Conservation (phyloP, 2,329 filamentous ascomycete species). For the Polychaeton citri region DNA sequence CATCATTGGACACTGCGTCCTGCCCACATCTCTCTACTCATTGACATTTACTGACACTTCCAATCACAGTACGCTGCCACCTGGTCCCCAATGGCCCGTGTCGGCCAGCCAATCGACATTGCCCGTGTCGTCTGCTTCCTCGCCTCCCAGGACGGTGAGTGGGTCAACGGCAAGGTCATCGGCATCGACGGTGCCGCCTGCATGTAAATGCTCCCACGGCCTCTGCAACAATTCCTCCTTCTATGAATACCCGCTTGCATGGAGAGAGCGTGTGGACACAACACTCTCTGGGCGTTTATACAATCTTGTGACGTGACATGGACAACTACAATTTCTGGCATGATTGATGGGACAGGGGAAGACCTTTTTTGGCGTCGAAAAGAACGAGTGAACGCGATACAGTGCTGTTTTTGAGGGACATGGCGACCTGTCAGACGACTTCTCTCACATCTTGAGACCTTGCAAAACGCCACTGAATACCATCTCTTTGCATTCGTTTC, state of each 20-base stretch:
- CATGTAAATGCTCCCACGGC: constrained; percentile 18
- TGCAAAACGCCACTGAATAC: too few relatives aligned
- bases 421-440: too few relatives aligned
- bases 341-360: too few relatives aligned
- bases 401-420: too few relatives aligned
- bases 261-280: neutral
- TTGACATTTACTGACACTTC: constrained; percentile 6
- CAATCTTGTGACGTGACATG: neutral
- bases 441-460: too few relatives aligned
- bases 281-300: neutral
- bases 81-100: constrained; percentile 52
- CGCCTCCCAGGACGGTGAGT: constrained; percentile 44
- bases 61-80: constrained; percentile 41
- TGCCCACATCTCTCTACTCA: too few relatives aligned
- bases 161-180: constrained; percentile 42
- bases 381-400: too few relatives aligned
- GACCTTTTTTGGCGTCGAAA: too few relatives aligned
- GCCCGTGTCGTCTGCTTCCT: constrained; percentile 51
- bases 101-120: constrained; percentile 55
- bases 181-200: constrained; percentile 31
- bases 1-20: too few relatives aligned
- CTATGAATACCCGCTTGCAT: neutral
- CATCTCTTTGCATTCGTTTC: too few relatives aligned
- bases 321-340: neutral
- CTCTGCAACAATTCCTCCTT: neutral